Base-by-base conservation (phyloP, 495 filamentous ascomycete genomes). In the Lineolata rhizophorae region DNA sequence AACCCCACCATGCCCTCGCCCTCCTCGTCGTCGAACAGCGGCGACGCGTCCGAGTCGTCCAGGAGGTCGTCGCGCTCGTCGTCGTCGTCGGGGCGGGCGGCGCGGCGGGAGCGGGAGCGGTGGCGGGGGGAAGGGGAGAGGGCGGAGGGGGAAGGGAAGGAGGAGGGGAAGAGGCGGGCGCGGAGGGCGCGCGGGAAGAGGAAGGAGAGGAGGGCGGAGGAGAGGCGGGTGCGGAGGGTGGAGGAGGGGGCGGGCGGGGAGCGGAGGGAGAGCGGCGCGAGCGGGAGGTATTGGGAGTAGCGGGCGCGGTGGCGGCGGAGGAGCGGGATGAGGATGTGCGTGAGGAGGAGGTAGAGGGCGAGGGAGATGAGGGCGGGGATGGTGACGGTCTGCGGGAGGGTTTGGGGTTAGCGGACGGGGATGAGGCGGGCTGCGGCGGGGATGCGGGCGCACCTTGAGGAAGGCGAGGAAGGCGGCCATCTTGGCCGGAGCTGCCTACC, bases 311-410 rank as follows among this genome's bases (percentile, higher is more conserved):
- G 76, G 30, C 65, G 67, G 18, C 65, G 73, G 64, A 79, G 76
- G 41, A 80, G 53, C 2, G 83, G 83, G 24, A 84, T 44, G 48
- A 85, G 42, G 32, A 77, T 45, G 49, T 75, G 79, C 32, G 67
- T 71, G 29, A 72, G 49, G 28, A 76, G 38, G 46, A 85, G 52
- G 53, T 81, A 92, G 44, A 91, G 57, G 29, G 67, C 47, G 31
- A 82, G 60, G 24, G 81, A 76, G 49, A 87, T 74, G 37, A 76
- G 36, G 33, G 78, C 76, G 2, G 83, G 83, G 30, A 84, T 57
- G 40, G 84, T 50, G 29, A 93, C 52, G 2, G 75, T 79, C 81
- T 93, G 35, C 15, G n/a, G 31, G 32, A 24, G 34, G 19, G 8
- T n/a, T n/a, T n/a, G n/a, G n/a, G n/a, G n/a, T n/a, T n/a, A n/a